Conservation (phyloP, 1,139 yeast species). For the Debaryomyces robertsiae region DNA sequence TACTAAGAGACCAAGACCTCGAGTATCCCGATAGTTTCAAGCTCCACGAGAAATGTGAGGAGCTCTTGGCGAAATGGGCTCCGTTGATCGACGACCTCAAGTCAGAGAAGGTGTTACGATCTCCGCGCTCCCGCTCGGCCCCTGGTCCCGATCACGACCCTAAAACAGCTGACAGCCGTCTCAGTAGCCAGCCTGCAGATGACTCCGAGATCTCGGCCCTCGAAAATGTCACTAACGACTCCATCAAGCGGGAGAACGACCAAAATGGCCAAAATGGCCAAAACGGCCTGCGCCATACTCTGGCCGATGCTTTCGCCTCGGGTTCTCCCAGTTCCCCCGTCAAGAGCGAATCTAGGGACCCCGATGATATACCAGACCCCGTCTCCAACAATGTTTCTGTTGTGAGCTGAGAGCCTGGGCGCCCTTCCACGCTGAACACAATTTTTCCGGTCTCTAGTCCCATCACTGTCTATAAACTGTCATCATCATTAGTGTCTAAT, state of each 20-base stretch:
- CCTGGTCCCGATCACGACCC: neutral
- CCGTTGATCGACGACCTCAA: conserved; percentile 39
- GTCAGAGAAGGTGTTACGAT: conserved; percentile 29
- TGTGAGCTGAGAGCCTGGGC: conserved; percentile 1
- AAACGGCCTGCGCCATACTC: neutral
- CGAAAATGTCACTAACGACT: conserved; percentile 12
- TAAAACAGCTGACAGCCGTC: neutral
- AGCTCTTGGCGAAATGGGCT: conserved; percentile 49
- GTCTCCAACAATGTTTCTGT: conserved; percentile 7
- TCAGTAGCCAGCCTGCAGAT: conserved; percentile 19
- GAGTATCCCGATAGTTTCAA: conserved; percentile 50
- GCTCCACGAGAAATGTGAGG: conserved; percentile 49
- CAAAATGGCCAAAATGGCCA: neutral
- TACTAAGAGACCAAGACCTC: conserved; percentile 42
- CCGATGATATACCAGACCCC: conserved; percentile 4
- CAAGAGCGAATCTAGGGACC: neutral
- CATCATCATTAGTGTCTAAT: no score
- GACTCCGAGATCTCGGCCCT: conserved; percentile 37
- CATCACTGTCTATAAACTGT: no score
- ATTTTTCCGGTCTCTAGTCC: no score
- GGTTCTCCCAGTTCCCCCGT: no score
- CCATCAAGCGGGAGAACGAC: conserved; percentile 3
- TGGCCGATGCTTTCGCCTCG: no score
- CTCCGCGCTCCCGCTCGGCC: neutral
- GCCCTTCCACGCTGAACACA: neutral